Evolutionary conservation across 306 rosid genomes (phyloP).

Genomic region (Gleditsia sinensis): DNA sequence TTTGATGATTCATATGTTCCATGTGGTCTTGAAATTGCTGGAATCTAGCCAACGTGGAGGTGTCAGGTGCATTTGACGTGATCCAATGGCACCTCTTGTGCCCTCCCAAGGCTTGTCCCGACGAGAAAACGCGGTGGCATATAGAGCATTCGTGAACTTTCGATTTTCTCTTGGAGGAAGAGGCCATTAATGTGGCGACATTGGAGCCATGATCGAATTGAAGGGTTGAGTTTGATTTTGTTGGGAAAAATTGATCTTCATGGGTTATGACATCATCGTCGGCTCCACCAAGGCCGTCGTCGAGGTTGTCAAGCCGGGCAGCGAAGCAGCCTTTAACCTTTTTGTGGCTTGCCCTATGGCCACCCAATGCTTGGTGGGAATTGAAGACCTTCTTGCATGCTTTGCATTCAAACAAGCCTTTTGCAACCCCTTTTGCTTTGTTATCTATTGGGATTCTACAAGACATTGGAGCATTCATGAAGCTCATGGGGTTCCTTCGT

Average conservation of each 20-base stretch:
- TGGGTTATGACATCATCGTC: constrained; percentile 65
- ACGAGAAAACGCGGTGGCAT: constrained; percentile 84
- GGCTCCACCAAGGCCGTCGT: constrained; percentile 31
- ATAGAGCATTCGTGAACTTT: constrained; percentile 94
- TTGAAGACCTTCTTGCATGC: constrained; percentile 93
- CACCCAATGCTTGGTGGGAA: constrained; percentile 96
- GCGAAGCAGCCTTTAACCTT: constrained; percentile 98
- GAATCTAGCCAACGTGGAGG: constrained; percentile 61
- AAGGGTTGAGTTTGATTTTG: constrained; percentile 53
- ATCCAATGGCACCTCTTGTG: constrained; percentile 98
- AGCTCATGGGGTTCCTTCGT: constrained; percentile 50
- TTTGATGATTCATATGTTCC: constrained; percentile 52
- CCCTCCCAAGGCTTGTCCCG: constrained; percentile 93
- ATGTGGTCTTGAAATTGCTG: constrained; percentile 72
- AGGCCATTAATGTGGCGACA: constrained; percentile 31
- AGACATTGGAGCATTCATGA: constrained; percentile 56
- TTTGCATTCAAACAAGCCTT: constrained; percentile 82
- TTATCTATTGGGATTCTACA: constrained; percentile 36
- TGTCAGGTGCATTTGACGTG: constrained; percentile 69
- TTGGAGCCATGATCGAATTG: constrained; percentile 47
- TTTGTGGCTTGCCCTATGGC: constrained; percentile 96
- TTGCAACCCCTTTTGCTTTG: constrained; percentile 61
- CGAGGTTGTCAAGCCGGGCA: constrained; percentile 56
- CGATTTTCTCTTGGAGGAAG: constrained; percentile 64
- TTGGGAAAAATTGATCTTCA: constrained; percentile 53